These are phyloP conservation scores for Ailanthus altissimus DNA, from an alignment of 345 rosid genomes.

Conservation along the genomic window DNA sequence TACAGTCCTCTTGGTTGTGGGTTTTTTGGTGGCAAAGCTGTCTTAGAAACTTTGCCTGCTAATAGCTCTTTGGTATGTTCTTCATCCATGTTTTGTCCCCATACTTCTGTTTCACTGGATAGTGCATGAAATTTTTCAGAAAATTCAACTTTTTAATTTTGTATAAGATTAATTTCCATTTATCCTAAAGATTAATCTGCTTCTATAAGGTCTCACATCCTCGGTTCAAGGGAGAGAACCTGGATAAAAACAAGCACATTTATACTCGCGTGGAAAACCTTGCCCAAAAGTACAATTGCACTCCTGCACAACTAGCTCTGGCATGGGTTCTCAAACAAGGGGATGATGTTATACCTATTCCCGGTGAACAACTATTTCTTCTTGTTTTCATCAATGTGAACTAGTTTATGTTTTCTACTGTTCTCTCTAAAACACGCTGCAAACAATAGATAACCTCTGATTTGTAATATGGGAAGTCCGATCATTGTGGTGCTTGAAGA, in stretches of 20 bases:
- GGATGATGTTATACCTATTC: slow-evolving; percentile 51
- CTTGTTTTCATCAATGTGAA: neutral
- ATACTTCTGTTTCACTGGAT: neutral
- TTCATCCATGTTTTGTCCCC: neutral
- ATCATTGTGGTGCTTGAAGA: neutral
- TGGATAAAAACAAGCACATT: slow-evolving; percentile 44
- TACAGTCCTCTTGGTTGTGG: slow-evolving; percentile 66
- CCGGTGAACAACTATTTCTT: slow-evolving; percentile 34
- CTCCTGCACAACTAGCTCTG: slow-evolving; percentile 51
- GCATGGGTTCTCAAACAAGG: slow-evolving; percentile 61
- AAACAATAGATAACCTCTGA: no score
- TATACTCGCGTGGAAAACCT: slow-evolving; percentile 39
- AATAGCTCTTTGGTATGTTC: slow-evolving; percentile 37
- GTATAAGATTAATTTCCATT: neutral
- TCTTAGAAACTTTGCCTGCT: slow-evolving; percentile 40
- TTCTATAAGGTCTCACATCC: slow-evolving; percentile 43
- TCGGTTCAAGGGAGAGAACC: slow-evolving; percentile 43
- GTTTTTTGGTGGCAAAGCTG: slow-evolving; percentile 53
- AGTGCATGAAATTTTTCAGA: slow-evolving; percentile 8
- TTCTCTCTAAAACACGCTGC: no score
- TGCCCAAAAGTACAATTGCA: slow-evolving; percentile 43
- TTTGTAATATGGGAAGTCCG: no score
- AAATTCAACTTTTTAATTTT: neutral
- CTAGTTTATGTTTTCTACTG: neutral
- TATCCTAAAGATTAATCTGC: neutral